Evolutionary conservation across 73 alveolate species (phyloP), one percentile per base, ranked within the genome.

Genomic region (Diophrys appendiculata): DNA sequence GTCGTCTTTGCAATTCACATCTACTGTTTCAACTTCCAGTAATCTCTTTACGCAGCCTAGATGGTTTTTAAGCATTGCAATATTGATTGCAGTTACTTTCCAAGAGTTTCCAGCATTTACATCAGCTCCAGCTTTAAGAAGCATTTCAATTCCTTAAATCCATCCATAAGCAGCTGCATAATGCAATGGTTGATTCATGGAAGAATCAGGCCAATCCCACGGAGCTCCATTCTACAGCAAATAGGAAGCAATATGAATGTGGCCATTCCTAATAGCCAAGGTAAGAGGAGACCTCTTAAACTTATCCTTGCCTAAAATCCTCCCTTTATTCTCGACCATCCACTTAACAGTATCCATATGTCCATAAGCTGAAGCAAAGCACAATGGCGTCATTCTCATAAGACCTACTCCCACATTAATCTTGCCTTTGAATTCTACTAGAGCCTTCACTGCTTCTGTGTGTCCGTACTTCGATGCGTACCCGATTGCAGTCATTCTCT

Each of bases 101-200:
- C 99, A 97, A 52, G 96, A 96, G 83, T 97, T 97, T 33, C 69
- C 76, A 29, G 96, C 92, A 85, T 95, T 97, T 8, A 94, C 91
- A 71, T 95, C 95, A 29, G 98, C 98, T 69, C 99, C 99, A 0
- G 97, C 99, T 34, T 87, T 71, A 54, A 95, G 54, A 29, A 97
- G 84, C 74, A 95, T 54, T 35, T 94, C 95, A 29, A 93, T 87
- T 33, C 97, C 87, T 5, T 92, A 97, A 43, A 78, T 72, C 91
- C 93, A 95, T 24, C 99, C 99, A 53, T 90, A 97, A 0, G 99
- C 98, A 54, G 98, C 95, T 32, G 99, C 99, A 88, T 97, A 97
- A 83, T 97, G 99, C 0, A 97, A 84, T 18, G 99, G 98, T 27
- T 90, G 76, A 73, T 97, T 97, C 69, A 79, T 83, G 23, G 99